phyloP scores from a whole-genome alignment of 108 stramenopile species.

The Fragilariopsis cylindrus region DNA sequence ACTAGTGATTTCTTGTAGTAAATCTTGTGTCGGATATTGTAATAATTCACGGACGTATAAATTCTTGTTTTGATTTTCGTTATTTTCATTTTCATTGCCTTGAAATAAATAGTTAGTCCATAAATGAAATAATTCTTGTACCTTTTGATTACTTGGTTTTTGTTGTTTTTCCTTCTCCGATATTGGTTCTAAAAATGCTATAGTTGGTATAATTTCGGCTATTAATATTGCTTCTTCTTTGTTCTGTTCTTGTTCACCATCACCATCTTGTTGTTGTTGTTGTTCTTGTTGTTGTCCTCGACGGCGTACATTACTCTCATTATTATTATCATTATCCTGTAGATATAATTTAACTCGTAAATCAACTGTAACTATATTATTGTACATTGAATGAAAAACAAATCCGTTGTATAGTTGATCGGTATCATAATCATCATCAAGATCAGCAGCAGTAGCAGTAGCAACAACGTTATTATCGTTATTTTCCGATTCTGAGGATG shows the following conservation, averaged over 20 bases:
- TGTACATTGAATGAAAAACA: constrained; percentile 8
- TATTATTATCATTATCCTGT: background rate
- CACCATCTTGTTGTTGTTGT: background rate
- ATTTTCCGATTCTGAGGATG: background rate
- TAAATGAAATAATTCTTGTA: constrained; percentile 14
- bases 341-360: background rate
- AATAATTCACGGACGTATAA: constrained; percentile 10
- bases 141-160: constrained; percentile 26
- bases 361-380: constrained; percentile 10
- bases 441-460: background rate
- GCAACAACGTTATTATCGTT: background rate
- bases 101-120: constrained; percentile 28
- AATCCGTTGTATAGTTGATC: background rate
- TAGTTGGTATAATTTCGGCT: constrained; percentile 8
- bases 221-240: background rate
- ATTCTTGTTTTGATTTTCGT: constrained; percentile 5
- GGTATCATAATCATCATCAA: too few species aligned
- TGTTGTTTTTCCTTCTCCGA: background rate
- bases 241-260: background rate
- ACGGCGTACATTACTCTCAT: background rate
- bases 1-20: constrained; percentile 23
- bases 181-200: constrained; percentile 24
- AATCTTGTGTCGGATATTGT: constrained; percentile 11
- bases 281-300: background rate
- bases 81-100: too few species aligned